Percentiles rank a stretch among this genome's conserved stretches.
Evolutionary conservation across 176 grass and related monocot genomes (phyloP).

Genomic region (Cymbopogon citratus): DNA sequence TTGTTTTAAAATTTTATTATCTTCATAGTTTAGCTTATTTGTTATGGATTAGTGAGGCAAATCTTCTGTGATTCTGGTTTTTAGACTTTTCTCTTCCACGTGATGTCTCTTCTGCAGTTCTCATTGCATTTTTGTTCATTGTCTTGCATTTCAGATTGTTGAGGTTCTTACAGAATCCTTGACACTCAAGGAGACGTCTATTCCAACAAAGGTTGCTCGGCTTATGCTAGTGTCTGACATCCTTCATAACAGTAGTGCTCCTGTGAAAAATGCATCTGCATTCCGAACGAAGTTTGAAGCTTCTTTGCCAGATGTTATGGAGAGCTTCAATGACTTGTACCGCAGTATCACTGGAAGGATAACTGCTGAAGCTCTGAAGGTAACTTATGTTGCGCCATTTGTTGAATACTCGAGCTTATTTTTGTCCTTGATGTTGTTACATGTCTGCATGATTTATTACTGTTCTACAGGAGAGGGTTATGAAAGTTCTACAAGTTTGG

Average conservation of each 20-base stretch:
- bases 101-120: neutral
- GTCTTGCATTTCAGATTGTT: conserved; percentile 66
- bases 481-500: conserved; percentile 99
- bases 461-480: conserved; percentile 73
- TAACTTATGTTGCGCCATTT: conserved; percentile 32
- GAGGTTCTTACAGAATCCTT: conserved; percentile 95
- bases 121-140: neutral
- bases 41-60: neutral
- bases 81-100: neutral
- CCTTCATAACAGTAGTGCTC: conserved; percentile 95
- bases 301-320: conserved; percentile 80
- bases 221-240: conserved; percentile 97
- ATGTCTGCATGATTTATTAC: conserved; percentile 32
- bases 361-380: conserved; percentile 98
- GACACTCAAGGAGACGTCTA: conserved; percentile 85
- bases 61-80: neutral
- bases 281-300: conserved; percentile 96
- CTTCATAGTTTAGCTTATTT: conserved; percentile 3
- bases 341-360: conserved; percentile 89
- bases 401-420: conserved; percentile 5
- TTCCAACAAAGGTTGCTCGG: conserved; percentile 95
- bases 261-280: conserved; percentile 94
- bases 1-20: neutral
- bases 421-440: conserved; percentile 16
- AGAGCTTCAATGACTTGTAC: conserved; percentile 96